Percentiles rank a stretch among this genome's conserved stretches.
These are phyloP conservation scores for Aegilops umbellulata DNA, from an alignment of 176 grass and related monocot species.

Conservation along the genomic window DNA sequence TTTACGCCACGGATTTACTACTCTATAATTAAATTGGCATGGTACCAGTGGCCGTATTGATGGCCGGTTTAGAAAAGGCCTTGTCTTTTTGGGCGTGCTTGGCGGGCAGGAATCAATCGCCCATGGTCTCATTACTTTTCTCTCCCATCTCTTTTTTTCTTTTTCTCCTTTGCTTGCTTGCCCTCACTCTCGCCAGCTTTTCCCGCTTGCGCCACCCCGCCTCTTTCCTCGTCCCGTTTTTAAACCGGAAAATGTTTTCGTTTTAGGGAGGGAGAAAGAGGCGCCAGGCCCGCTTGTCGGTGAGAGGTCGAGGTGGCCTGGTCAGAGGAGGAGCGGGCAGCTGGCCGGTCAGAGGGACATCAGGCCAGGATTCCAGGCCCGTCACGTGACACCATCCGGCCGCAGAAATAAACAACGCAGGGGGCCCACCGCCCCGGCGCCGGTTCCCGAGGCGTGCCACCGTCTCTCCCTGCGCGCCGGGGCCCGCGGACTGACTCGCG, in stretches of 20 bases:
- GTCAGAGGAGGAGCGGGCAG: slow-evolving; percentile 8
- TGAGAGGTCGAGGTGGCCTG: not conserved
- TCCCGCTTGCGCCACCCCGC: not conserved
- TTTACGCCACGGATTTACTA: slow-evolving; percentile 2
- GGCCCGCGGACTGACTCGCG: not conserved
- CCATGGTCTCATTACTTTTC: not conserved
- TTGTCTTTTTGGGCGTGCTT: slow-evolving; percentile 57
- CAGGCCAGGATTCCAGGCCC: slow-evolving; percentile 19
- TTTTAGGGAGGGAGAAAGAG: not conserved
- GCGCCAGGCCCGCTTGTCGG: not conserved
- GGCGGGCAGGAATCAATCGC: slow-evolving; percentile 40
- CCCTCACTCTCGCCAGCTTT: not conserved
- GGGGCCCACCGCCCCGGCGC: not conserved
- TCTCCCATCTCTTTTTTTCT: not conserved
- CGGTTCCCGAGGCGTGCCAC: not conserved
- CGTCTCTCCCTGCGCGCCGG: not conserved
- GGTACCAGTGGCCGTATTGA: not conserved
- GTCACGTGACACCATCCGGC: slow-evolving; percentile 16
- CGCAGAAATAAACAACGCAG: not conserved
- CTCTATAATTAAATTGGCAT: not conserved
- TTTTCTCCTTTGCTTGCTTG: not conserved
- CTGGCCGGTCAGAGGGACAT: slow-evolving; percentile 9
- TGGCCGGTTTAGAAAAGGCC: slow-evolving; percentile 8
- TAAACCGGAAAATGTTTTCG: not conserved
- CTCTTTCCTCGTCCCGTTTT: not conserved